Evolutionary conservation across 768 basidiomycete species (phyloP).

Genomic region (Boletus speciosus): DNA sequence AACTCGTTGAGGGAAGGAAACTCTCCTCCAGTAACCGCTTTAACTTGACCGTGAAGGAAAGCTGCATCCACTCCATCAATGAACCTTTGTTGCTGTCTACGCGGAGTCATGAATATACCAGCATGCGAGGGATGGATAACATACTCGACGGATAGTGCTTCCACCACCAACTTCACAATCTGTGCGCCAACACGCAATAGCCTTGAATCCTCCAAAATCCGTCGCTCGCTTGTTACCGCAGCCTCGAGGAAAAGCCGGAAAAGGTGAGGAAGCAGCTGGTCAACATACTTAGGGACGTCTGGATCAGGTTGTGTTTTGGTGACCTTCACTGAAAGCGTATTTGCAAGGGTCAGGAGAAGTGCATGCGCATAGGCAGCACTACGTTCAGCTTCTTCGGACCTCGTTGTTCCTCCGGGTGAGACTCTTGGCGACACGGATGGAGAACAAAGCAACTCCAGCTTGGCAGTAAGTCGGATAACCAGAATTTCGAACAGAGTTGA

Average conservation of each 20-base stretch:
- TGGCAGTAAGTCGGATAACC: slow-evolving; percentile 70
- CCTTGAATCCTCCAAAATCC: slow-evolving; percentile 37
- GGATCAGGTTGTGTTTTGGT: slow-evolving; percentile 44
- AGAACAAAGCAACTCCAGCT: slow-evolving; percentile 68
- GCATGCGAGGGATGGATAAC: slow-evolving; percentile 30
- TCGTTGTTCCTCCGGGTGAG: not conserved
- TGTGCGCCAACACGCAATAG: slow-evolving; percentile 46
- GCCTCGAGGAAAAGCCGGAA: slow-evolving; percentile 60
- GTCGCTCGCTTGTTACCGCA: slow-evolving; percentile 26
- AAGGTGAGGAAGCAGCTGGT: slow-evolving; percentile 67
- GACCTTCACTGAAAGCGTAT: slow-evolving; percentile 55
- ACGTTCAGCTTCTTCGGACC: slow-evolving; percentile 49
- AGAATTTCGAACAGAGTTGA: slow-evolving; percentile 82
- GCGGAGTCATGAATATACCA: not conserved
- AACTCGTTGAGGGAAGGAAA: slow-evolving; percentile 40
- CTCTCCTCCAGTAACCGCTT: slow-evolving; percentile 52
- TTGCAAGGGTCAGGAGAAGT: slow-evolving; percentile 65
- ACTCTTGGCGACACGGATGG: slow-evolving; percentile 16
- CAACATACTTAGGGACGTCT: slow-evolving; percentile 80
- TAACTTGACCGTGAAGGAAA: slow-evolving; percentile 45
- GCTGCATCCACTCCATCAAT: slow-evolving; percentile 36
- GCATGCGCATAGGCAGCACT: slow-evolving; percentile 84
- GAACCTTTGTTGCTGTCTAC: slow-evolving; percentile 61
- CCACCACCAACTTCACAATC: slow-evolving; percentile 65
- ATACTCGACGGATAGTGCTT: slow-evolving; percentile 61